A percentile compares a stretch with the other conserved stretches of the same genome.
These are phyloP conservation scores for Thuja plicata DNA, from an alignment of 83 land plant species.

Conservation along the genomic window DNA sequence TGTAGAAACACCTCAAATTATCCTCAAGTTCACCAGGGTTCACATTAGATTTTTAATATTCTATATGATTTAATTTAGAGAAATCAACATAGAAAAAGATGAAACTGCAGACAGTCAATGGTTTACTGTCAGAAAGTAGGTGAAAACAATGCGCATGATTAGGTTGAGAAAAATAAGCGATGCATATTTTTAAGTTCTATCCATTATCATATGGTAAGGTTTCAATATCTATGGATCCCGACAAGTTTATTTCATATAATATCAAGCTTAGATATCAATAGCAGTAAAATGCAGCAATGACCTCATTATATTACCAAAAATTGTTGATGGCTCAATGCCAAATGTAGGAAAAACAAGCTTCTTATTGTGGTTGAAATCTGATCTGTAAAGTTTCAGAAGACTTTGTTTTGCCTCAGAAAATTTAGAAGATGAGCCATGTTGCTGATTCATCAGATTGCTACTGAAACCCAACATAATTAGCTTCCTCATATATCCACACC, in stretches of 20 bases:
- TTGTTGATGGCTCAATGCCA: neutral
- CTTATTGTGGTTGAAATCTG: neutral
- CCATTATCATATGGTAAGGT: neutral
- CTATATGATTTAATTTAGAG: neutral
- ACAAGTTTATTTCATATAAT: neutral
- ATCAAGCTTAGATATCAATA: neutral
- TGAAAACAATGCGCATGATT: neutral
- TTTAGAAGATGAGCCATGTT: neutral
- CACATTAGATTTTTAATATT: neutral
- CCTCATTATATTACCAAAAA: neutral
- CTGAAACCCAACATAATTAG: neutral
- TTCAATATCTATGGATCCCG: neutral
- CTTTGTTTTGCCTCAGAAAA: neutral
- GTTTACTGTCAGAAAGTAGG: neutral
- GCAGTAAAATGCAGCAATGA: neutral
- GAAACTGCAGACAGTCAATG: neutral
- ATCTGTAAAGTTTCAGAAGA: neutral
- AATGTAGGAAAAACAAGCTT: slow-evolving; percentile 5
- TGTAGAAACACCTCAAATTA: no score
- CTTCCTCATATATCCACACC: neutral
- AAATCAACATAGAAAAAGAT: neutral
- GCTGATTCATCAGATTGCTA: neutral
- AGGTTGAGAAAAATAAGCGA: neutral
- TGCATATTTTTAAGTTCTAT: neutral
- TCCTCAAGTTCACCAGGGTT: no score